Conservation (phyloP, 768 basidiomycete genomes). For the Zangia roseola region DNA sequence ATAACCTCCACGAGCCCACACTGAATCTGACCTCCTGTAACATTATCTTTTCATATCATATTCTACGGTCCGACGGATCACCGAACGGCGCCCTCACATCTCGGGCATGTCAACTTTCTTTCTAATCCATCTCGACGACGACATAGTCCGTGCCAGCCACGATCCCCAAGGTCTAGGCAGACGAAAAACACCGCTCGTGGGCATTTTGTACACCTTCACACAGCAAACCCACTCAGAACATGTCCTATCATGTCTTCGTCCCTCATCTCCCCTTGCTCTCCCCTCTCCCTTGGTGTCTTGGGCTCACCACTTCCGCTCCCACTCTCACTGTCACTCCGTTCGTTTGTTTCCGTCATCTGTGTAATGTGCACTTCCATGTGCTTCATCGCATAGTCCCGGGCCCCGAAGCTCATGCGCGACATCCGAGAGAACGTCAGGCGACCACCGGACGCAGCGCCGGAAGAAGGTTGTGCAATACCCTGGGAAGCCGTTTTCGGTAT, state of each 20-base stretch:
- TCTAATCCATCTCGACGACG: too few relatives aligned
- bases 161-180: too few relatives aligned
- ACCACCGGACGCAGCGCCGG: background rate
- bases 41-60: too few relatives aligned
- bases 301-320: background rate
- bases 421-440: background rate
- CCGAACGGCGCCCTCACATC: too few relatives aligned
- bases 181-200: too few relatives aligned
- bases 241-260: background rate
- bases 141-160: too few relatives aligned
- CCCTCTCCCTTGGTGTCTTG: too few relatives aligned
- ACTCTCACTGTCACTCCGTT: background rate
- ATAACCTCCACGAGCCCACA: too few relatives aligned
- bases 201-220: background rate
- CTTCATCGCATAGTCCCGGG: background rate
- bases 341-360: conserved; percentile 6
- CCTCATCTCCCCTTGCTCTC: too few relatives aligned
- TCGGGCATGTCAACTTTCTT: too few relatives aligned
- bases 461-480: background rate
- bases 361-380: conserved; percentile 12
- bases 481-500: conserved; percentile 4
- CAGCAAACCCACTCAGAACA: background rate
- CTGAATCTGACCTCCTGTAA: too few relatives aligned
- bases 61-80: too few relatives aligned
- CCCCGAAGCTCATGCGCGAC: background rate